phyloP scores from a whole-genome alignment of 2,329 filamentous ascomycete genomes.

The Hymenotorrendiella dingleyae region DNA sequence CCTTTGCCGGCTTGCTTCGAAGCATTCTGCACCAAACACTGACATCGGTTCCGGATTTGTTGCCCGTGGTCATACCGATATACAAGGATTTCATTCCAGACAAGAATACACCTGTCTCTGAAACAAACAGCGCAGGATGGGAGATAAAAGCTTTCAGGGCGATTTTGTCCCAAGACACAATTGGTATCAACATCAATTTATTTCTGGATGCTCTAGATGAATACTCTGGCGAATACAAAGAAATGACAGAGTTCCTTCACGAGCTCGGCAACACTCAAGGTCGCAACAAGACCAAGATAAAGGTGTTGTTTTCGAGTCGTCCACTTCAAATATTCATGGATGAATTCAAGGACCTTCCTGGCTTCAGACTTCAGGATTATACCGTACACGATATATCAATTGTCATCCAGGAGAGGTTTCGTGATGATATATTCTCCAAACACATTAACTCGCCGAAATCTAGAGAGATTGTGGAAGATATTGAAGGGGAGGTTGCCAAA shows the following conservation, averaged over 20 bases:
- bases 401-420: background rate
- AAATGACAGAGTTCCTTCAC: background rate
- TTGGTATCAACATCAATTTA: slow-evolving; percentile 2
- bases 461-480: background rate
- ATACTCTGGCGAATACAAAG: background rate
- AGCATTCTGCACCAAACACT: slow-evolving; percentile 6
- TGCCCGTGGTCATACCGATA: background rate
- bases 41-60: background rate
- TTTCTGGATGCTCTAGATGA: slow-evolving; percentile 12
- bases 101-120: too few species aligned
- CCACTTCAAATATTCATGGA: background rate
- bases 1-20: slow-evolving; percentile 7
- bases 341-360: background rate
- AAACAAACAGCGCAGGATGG: too few species aligned
- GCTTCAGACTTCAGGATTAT: slow-evolving; percentile 3
- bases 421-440: background rate
- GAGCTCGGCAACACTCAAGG: background rate
- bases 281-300: background rate
- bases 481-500: background rate
- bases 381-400: background rate
- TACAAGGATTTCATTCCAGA: background rate
- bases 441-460: background rate
- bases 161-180: background rate
- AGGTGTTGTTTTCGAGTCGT: background rate
- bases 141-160: background rate